These are phyloP conservation scores for Conticribra weissflogii DNA, from an alignment of 108 stramenopile species.

Conservation along the genomic window DNA sequence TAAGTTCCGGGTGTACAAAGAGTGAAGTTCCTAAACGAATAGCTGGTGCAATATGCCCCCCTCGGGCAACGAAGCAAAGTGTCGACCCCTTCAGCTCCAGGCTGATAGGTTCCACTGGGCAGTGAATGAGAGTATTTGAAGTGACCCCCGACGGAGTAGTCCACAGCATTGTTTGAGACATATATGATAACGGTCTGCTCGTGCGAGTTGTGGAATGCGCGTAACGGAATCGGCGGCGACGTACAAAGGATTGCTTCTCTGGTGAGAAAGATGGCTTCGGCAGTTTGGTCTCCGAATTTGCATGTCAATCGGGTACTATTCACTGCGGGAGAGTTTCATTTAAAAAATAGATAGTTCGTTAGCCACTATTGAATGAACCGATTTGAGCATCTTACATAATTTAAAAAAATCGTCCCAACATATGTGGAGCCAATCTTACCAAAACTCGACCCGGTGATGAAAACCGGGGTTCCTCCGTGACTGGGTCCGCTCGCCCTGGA, in stretches of 20 bases:
- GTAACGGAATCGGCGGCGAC: slow-evolving; percentile 28
- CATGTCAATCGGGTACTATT: slow-evolving; percentile 41
- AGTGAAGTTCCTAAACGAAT: slow-evolving; percentile 56
- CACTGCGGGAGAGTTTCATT: slow-evolving; percentile 6
- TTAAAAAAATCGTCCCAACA: slow-evolving; percentile 51
- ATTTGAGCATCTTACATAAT: slow-evolving; percentile 38
- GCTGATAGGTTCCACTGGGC: slow-evolving; percentile 30
- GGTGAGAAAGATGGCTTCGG: slow-evolving; percentile 39
- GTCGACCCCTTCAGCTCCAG: slow-evolving; percentile 56
- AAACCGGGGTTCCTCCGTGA: slow-evolving; percentile 43
- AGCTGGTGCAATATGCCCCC: slow-evolving; percentile 53
- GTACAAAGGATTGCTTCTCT: slow-evolving; percentile 48
- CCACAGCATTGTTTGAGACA: slow-evolving; percentile 45
- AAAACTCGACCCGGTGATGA: slow-evolving; percentile 46
- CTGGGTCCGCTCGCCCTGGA: slow-evolving; percentile 25
- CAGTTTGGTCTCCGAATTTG: slow-evolving; percentile 30
- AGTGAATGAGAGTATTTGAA: slow-evolving; percentile 16
- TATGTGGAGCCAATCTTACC: slow-evolving; percentile 18
- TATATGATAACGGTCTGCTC: slow-evolving; percentile 15
- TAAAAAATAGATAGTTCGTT: slow-evolving; percentile 6
- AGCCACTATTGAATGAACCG: slow-evolving; percentile 51
- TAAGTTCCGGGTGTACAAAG: slow-evolving; percentile 78
- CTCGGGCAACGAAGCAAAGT: slow-evolving; percentile 46
- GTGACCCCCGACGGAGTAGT: slow-evolving; percentile 16
- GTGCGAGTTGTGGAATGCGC: slow-evolving; percentile 16